phyloP scores from a whole-genome alignment of 2,329 filamentous ascomycete genomes.

The Trichoderma sp. region DNA sequence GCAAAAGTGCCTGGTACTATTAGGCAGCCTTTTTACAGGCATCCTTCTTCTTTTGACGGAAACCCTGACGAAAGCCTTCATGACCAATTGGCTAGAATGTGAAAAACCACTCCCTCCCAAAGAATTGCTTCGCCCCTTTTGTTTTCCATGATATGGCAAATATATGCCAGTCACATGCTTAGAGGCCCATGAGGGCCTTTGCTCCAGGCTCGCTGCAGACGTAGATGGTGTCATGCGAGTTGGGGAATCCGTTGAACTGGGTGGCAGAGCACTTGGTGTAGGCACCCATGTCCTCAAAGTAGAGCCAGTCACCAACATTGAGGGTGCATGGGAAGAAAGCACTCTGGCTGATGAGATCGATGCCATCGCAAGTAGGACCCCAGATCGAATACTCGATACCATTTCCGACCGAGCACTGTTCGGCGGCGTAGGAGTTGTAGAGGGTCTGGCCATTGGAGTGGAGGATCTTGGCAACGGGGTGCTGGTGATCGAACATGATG shows the following conservation, averaged over 20 bases:
- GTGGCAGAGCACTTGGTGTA: constrained; percentile 99
- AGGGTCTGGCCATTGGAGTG: constrained; percentile 60
- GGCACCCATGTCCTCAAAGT: constrained; percentile 98
- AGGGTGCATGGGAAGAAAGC: constrained; percentile 75
- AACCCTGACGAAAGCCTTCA: not conserved
- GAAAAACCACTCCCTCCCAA: not conserved
- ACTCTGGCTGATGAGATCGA: constrained; percentile 87
- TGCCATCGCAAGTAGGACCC: constrained; percentile 97
- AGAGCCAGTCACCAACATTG: constrained; percentile 95
- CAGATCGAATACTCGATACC: constrained; percentile 90
- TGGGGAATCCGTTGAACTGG: constrained; percentile 94
- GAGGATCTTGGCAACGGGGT: constrained; percentile 81
- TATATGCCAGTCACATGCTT: not conserved
- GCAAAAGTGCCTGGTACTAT: not conserved
- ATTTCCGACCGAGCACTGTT: constrained; percentile 47
- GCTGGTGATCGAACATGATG: constrained; percentile 99
- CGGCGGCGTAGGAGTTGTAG: constrained; percentile 58
- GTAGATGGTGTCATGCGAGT: constrained; percentile 90
- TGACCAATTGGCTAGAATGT: constrained; percentile 19
- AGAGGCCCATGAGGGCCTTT: constrained; percentile 61
- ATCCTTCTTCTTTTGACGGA: not conserved
- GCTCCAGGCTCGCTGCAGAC: constrained; percentile 92
- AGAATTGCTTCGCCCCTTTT: constrained; percentile 3
- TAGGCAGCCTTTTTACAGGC: not conserved
- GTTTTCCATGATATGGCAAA: not conserved